These are phyloP conservation scores for Clonostachys solani DNA, from an alignment of 2,329 filamentous ascomycete genomes.

Conservation along the genomic window DNA sequence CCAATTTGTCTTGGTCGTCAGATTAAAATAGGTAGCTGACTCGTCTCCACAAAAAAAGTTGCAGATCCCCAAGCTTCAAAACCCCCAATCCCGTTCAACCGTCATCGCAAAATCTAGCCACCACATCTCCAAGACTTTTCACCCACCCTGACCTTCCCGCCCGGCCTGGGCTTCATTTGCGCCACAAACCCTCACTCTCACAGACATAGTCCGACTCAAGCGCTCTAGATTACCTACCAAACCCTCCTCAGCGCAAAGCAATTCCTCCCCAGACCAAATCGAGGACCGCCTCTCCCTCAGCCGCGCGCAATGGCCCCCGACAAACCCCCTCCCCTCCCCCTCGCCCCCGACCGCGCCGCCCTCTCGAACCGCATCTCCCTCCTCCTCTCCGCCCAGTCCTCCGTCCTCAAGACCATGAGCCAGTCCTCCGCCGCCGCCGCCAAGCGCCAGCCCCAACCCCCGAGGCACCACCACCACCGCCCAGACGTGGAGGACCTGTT, in stretches of 20 bases:
- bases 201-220: too few species aligned
- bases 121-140: too few species aligned
- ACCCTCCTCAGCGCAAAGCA: not conserved
- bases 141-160: too few species aligned
- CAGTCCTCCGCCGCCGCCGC: slow-evolving; percentile 9
- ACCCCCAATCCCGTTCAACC: too few species aligned
- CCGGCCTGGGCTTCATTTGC: too few species aligned
- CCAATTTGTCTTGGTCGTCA: too few species aligned
- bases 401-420: slow-evolving; percentile 22
- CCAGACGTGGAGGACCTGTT: slow-evolving; percentile 11
- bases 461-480: slow-evolving; percentile 14
- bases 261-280: not conserved
- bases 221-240: slow-evolving; percentile 1
- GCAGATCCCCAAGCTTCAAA: too few species aligned
- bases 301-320: slow-evolving; percentile 12
- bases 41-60: too few species aligned
- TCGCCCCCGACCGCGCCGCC: slow-evolving; percentile 28
- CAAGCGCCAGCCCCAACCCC: slow-evolving; percentile 1
- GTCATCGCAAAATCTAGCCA: too few species aligned
- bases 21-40: too few species aligned
- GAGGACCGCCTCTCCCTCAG: not conserved
- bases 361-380: slow-evolving; percentile 37
- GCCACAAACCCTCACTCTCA: too few species aligned
- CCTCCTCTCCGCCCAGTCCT: slow-evolving; percentile 24
- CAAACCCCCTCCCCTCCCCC: slow-evolving; percentile 20